These are phyloP conservation scores for Blumeria graminis DNA, from an alignment of 2,329 filamentous ascomycete species.

Conservation along the genomic window DNA sequence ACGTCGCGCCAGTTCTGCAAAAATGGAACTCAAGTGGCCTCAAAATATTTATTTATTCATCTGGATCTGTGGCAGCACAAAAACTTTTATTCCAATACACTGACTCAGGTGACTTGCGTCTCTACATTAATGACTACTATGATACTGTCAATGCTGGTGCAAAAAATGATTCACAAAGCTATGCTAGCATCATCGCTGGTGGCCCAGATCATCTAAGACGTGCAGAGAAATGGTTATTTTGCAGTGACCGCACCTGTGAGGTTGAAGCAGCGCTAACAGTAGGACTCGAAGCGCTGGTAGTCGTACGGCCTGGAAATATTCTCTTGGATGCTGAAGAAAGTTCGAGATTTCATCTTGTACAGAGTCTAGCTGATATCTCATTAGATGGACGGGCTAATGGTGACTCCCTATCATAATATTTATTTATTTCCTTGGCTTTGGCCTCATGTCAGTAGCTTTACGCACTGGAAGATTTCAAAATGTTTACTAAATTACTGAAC, in stretches of 20 bases:
- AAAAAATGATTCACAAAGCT: slow-evolving; percentile 44
- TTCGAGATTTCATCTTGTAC: slow-evolving; percentile 5
- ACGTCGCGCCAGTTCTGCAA: slow-evolving; percentile 40
- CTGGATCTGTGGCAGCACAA: slow-evolving; percentile 57
- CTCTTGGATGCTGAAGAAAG: slow-evolving; percentile 27
- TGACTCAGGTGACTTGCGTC: slow-evolving; percentile 32
- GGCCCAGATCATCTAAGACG: slow-evolving; percentile 15
- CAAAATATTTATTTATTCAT: slow-evolving; percentile 55
- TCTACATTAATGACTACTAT: slow-evolving; percentile 41
- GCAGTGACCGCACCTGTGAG: slow-evolving; percentile 57
- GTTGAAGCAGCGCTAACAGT: slow-evolving; percentile 35
- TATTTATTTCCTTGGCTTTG: no score
- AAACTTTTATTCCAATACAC: slow-evolving; percentile 51
- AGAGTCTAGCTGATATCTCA: neutral
- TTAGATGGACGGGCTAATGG: no score
- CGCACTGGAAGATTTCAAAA: no score
- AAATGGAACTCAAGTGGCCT: slow-evolving; percentile 30
- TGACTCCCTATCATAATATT: no score
- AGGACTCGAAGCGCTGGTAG: slow-evolving; percentile 37
- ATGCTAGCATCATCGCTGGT: slow-evolving; percentile 19
- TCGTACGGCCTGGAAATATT: slow-evolving; percentile 47
- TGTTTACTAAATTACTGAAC: no score
- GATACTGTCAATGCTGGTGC: slow-evolving; percentile 61
- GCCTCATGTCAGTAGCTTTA: no score
- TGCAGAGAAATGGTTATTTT: slow-evolving; percentile 40